Evolutionary conservation across 768 basidiomycete genomes (phyloP), one percentile per base, ranked within the genome.

Genomic region (Podaxis mareebaensis): DNA sequence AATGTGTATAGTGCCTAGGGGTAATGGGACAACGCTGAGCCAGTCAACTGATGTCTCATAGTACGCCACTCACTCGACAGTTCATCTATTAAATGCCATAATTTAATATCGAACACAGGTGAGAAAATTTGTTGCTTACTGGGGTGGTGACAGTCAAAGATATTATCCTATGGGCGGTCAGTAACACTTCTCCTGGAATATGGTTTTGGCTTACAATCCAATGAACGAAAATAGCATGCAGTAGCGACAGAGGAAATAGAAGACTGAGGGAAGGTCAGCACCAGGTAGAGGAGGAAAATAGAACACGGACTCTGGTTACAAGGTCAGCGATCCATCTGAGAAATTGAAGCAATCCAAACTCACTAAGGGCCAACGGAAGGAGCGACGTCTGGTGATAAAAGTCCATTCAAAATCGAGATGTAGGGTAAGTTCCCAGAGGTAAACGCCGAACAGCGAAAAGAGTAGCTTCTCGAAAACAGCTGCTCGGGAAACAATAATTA

Each of bases 241-340:
- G 71, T 91, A 91, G 64, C 89, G 85, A 70, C 85, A 87, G 26
- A 88, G 75, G 71, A 91, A 89, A 70, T 88, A 88, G 64, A 88
- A 86, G 26, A 84, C 88, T 78, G 53, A 1, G 24, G 40, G 49
- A 28, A 13, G 28, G 65, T 67, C 51, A 28, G 56, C 55, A 53
- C 17, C 20, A 54, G 51, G 11, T 33, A 20, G 67, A 66, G 63
- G 60, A 75, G 71, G 65, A 71, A 74, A 3, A 39, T 64, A 53
- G 60, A 30, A 24, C 49, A 48, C 26, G 52, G 17, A 38, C 56
- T 36, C 48, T 51, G 51, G 11, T 2, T 1, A 22, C 62, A 12
- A 39, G 7, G 24, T 36, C 4, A 56, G 49, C 55, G 22, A 40
- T 63, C 28, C 51, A 26, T 13, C 3, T n/a, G 44, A n/a, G 39